A percentile compares a stretch with the other conserved stretches of the same genome.
Evolutionary conservation across 345 rosid species (phyloP).

Genomic region (Euphorbia lathyris): DNA sequence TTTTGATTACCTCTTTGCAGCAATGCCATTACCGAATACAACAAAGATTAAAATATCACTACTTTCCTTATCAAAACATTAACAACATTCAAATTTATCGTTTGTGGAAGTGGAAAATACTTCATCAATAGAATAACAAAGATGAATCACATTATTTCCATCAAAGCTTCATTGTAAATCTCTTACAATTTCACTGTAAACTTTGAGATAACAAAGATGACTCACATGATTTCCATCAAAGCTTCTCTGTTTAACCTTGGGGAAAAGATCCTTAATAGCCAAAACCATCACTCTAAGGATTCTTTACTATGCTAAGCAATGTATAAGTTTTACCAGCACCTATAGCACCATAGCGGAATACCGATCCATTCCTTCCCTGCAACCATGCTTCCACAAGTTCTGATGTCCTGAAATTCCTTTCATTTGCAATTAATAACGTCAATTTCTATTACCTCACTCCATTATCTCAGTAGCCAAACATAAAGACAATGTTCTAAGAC

Average conservation of each 20-base stretch:
- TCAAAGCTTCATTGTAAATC: constrained; percentile 95
- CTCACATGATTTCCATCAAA: constrained; percentile 81
- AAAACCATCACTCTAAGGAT: constrained; percentile 96
- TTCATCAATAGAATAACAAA: constrained; percentile 92
- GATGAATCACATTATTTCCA: too few relatives aligned
- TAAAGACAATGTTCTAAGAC: too few relatives aligned
- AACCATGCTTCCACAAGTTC: constrained; percentile 83
- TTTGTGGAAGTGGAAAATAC: constrained; percentile 29
- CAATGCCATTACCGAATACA: constrained; percentile 77
- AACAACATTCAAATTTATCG: background rate
- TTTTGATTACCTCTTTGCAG: constrained; percentile 90
- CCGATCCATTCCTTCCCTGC: constrained; percentile 93
- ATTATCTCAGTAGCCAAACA: constrained; percentile 8
- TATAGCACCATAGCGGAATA: constrained; percentile 94
- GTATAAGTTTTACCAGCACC: constrained; percentile 98
- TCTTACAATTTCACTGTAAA: constrained; percentile 84
- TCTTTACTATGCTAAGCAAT: constrained; percentile 83
- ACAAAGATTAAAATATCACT: constrained; percentile 11
- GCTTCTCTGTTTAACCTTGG: constrained; percentile 81
- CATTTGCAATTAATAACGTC: too few relatives aligned
- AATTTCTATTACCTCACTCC: background rate
- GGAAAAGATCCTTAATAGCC: constrained; percentile 88
- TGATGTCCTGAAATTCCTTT: constrained; percentile 56
- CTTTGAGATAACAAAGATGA: constrained; percentile 93
- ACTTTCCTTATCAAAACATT: constrained; percentile 1